A percentile compares a stretch with the other conserved stretches of the same genome.
These are phyloP conservation scores for Diplocarpon rosae DNA, from an alignment of 2,329 filamentous ascomycete species.

Conservation along the genomic window DNA sequence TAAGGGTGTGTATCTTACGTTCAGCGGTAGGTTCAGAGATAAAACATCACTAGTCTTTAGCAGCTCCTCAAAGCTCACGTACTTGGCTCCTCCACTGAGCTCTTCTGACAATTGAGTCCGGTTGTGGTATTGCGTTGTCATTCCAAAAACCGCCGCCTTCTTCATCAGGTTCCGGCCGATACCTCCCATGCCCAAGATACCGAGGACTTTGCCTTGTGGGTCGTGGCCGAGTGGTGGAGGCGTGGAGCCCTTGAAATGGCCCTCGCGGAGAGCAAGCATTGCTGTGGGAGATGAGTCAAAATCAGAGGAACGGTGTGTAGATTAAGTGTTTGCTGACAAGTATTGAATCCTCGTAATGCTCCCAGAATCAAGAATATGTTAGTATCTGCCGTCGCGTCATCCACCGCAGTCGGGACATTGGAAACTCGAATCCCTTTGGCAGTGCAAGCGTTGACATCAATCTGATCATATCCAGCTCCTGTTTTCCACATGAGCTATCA, in stretches of 20 bases:
- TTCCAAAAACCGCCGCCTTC: slow-evolving; percentile 66
- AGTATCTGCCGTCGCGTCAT: slow-evolving; percentile 74
- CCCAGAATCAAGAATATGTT: slow-evolving; percentile 75
- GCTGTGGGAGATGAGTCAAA: slow-evolving; percentile 22
- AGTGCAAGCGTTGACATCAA: slow-evolving; percentile 64
- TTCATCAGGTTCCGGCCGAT: slow-evolving; percentile 68
- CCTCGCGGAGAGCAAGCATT: slow-evolving; percentile 53
- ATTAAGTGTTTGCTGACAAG: slow-evolving; percentile 25
- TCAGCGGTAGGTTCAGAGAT: slow-evolving; percentile 70
- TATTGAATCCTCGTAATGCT: slow-evolving; percentile 62
- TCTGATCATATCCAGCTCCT: slow-evolving; percentile 79
- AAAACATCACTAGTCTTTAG: slow-evolving; percentile 62
- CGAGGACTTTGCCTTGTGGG: slow-evolving; percentile 66
- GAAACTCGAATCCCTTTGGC: slow-evolving; percentile 57
- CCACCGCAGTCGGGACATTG: slow-evolving; percentile 70
- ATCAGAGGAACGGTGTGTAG: not conserved
- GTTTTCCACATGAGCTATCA: not conserved
- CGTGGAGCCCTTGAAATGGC: slow-evolving; percentile 53
- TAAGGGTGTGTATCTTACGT: slow-evolving; percentile 41
- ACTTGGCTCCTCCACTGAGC: slow-evolving; percentile 45
- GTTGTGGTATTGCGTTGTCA: slow-evolving; percentile 68
- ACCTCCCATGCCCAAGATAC: slow-evolving; percentile 78
- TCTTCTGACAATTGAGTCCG: slow-evolving; percentile 48
- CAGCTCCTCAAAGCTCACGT: slow-evolving; percentile 64
- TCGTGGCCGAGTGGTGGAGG: slow-evolving; percentile 58